Evolutionary conservation across 257 asterid species (phyloP).

Genomic region (Nicotiana otophora): DNA sequence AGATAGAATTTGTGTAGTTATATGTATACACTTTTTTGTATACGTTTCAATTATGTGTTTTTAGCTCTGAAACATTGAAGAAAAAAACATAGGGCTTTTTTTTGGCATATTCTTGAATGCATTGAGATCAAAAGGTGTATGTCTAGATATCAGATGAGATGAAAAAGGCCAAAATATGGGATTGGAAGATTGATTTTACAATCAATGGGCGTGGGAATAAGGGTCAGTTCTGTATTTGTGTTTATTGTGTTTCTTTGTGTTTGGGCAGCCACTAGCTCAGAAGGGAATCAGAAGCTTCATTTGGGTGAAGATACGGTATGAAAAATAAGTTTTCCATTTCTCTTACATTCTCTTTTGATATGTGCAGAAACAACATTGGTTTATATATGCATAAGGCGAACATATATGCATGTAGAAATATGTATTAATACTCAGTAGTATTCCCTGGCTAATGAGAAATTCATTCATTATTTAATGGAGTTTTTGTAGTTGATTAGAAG

Average conservation of each 20-base stretch:
- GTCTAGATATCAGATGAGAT: constrained; percentile 2
- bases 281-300: background rate
- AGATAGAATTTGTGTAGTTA: background rate
- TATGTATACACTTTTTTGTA: background rate
- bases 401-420: background rate
- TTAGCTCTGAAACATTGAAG: background rate
- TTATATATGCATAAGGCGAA: background rate
- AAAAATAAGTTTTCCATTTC: background rate
- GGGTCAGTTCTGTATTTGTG: background rate
- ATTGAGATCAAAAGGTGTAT: background rate
- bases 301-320: constrained; percentile 8
- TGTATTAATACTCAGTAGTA: background rate
- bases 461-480: background rate
- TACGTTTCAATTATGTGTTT: background rate
- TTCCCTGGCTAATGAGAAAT: background rate
- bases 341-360: background rate
- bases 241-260: constrained; percentile 6
- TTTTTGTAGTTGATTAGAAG: background rate
- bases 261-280: background rate
- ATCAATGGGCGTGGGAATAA: constrained; percentile 12
- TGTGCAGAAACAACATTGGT: background rate
- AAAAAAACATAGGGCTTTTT: background rate
- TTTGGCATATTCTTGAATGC: background rate
- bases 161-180: constrained; percentile 1
- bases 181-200: background rate